Percentiles rank a stretch among this genome's conserved stretches.
Evolutionary conservation across 2,329 filamentous ascomycete genomes (phyloP).

Genomic region (Penicillium oxalicum): DNA sequence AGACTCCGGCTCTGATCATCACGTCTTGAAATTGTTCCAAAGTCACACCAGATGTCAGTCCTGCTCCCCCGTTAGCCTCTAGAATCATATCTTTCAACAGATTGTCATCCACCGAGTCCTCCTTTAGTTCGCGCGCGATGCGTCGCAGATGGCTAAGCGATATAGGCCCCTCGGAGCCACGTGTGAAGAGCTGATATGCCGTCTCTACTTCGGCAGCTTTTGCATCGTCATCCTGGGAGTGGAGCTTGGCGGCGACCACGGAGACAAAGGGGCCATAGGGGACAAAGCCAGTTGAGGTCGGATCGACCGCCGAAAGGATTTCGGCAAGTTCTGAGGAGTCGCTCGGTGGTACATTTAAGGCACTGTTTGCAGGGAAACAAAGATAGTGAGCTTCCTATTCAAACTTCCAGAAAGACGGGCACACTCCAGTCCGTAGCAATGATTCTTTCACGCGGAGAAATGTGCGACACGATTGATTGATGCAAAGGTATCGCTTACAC

Average conservation of each 20-base stretch:
- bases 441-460: not conserved
- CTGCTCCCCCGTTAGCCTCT: slow-evolving; percentile 80
- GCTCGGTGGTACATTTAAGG: slow-evolving; percentile 68
- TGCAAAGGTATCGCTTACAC: slow-evolving; percentile 49
- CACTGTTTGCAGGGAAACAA: slow-evolving; percentile 47
- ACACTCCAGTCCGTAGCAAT: too few species aligned
- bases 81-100: slow-evolving; percentile 88
- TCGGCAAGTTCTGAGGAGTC: slow-evolving; percentile 63
- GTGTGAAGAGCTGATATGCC: slow-evolving; percentile 76
- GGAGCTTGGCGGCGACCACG: slow-evolving; percentile 80
- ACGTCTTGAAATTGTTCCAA: slow-evolving; percentile 79
- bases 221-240: slow-evolving; percentile 49
- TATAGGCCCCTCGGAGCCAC: slow-evolving; percentile 54
- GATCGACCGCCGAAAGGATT: slow-evolving; percentile 76
- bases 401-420: not conserved
- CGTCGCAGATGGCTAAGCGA: slow-evolving; percentile 70
- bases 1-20: slow-evolving; percentile 77
- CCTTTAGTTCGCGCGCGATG: slow-evolving; percentile 74
- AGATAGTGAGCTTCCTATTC: not conserved
- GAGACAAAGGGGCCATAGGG: slow-evolving; percentile 77
- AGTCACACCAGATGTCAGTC: slow-evolving; percentile 64
- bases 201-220: slow-evolving; percentile 67
- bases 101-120: slow-evolving; percentile 70
- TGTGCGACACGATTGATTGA: not conserved
- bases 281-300: slow-evolving; percentile 70